These are phyloP conservation scores for Straminergon stramineum DNA, from an alignment of 225 moss, liverwort and hornwort genomes.

Conservation along the genomic window DNA sequence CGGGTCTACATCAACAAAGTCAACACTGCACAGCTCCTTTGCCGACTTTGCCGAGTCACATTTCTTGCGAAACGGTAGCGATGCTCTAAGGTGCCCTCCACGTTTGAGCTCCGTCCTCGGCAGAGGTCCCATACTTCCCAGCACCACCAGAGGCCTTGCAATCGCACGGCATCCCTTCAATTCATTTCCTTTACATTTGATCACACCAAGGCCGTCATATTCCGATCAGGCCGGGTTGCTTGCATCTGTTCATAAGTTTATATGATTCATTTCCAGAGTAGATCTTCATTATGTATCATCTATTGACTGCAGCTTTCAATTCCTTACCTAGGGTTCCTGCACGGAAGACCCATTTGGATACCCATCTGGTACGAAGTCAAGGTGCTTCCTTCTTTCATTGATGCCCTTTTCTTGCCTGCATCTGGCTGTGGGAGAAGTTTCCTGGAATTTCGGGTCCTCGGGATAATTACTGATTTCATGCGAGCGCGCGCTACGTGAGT, in stretches of 20 bases:
- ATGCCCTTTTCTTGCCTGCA: not conserved
- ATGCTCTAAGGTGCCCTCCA: not conserved
- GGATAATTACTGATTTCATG: not conserved
- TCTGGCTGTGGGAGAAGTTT: not conserved
- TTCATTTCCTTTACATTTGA: not conserved
- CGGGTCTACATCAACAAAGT: no score
- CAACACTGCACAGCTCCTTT: no score
- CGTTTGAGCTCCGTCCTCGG: not conserved
- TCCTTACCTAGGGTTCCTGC: not conserved
- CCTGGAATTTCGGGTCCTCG: not conserved
- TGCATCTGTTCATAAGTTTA: not conserved
- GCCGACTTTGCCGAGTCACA: no score
- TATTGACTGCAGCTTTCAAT: not conserved
- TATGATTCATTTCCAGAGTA: not conserved
- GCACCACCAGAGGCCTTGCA: not conserved
- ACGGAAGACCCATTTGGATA: not conserved
- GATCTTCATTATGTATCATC: not conserved
- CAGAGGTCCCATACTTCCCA: not conserved
- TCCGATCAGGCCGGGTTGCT: not conserved
- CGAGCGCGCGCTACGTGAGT: not conserved
- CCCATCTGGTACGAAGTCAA: not conserved
- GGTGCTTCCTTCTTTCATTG: not conserved
- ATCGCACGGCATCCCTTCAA: not conserved
- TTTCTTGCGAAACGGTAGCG: no score
- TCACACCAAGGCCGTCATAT: not conserved